A percentile compares a stretch with the other conserved stretches of the same genome.
These are phyloP conservation scores for Dictyostelium purpureum DNA, from an alignment of 78 protist genomes.

Conservation along the genomic window DNA sequence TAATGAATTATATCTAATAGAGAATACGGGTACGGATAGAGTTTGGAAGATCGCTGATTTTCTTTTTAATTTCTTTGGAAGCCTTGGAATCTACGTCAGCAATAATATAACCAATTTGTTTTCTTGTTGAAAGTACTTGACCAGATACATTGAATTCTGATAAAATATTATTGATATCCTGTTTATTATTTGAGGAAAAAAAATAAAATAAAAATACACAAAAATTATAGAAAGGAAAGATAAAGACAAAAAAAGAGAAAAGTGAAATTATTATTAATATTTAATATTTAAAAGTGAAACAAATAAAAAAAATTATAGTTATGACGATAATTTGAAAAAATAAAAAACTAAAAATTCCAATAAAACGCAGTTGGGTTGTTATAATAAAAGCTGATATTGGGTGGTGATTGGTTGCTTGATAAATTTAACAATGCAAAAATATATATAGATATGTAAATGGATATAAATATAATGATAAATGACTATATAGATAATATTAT, in stretches of 20 bases:
- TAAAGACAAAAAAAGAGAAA: not conserved
- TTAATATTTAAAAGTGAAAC: too few species aligned
- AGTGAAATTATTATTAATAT: not conserved
- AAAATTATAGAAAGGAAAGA: not conserved
- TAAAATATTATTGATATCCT: conserved; percentile 82
- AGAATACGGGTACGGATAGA: conserved; percentile 87
- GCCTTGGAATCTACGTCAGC: conserved; percentile 84
- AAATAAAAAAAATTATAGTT: too few species aligned
- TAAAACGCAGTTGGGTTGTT: too few species aligned
- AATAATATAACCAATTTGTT: conserved; percentile 86
- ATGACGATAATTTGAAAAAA: too few species aligned
- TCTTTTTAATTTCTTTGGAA: conserved; percentile 81
- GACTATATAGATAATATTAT: too few species aligned
- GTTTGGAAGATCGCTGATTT: conserved; percentile 70
- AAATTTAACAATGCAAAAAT: too few species aligned
- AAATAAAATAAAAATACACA: not conserved
- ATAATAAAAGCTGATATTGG: too few species aligned
- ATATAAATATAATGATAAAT: too few species aligned
- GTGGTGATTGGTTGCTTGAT: too few species aligned
- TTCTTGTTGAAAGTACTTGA: conserved; percentile 80
- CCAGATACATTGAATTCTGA: conserved; percentile 78
- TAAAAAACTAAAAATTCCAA: too few species aligned
- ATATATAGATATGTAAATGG: too few species aligned
- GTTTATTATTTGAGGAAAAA: too few species aligned
- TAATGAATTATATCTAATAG: conserved; percentile 72